These are phyloP conservation scores for Poterioochromonas sp. DNA, from an alignment of 352 stramenopile genomes.

Conservation along the genomic window DNA sequence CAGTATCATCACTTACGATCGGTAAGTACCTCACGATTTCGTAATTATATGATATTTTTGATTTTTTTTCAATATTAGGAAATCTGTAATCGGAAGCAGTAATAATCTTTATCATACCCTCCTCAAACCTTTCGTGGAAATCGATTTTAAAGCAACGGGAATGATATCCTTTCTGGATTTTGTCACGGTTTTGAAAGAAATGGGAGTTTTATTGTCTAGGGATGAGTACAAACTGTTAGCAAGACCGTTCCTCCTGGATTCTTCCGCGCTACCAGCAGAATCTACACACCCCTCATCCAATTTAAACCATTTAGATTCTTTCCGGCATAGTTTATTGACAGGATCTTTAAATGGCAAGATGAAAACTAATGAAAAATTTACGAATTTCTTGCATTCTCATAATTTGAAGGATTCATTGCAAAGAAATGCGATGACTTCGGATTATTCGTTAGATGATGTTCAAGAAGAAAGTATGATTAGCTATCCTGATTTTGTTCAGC, in stretches of 20 bases:
- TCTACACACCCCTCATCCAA: background rate
- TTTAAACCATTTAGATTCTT: constrained; percentile 3
- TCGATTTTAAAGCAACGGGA: background rate
- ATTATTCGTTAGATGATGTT: background rate
- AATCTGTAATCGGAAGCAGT: background rate
- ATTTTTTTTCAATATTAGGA: background rate
- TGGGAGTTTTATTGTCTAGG: background rate
- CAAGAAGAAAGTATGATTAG: background rate
- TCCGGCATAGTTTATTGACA: background rate
- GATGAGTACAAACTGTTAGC: constrained; percentile 2
- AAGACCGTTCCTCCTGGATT: background rate
- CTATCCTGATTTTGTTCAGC: background rate
- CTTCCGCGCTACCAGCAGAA: no score
- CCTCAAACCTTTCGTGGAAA: background rate
- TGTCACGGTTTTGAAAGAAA: background rate
- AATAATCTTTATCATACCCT: background rate
- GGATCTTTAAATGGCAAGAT: background rate
- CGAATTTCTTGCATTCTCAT: background rate
- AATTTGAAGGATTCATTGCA: background rate
- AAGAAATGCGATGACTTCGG: background rate
- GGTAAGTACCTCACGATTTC: background rate
- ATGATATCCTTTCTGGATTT: background rate
- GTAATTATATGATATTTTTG: background rate
- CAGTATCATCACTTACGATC: background rate
- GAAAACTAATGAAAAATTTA: background rate